Conservation (phyloP, 1,284 basidiomycete genomes). For the Tilletia caries region DNA sequence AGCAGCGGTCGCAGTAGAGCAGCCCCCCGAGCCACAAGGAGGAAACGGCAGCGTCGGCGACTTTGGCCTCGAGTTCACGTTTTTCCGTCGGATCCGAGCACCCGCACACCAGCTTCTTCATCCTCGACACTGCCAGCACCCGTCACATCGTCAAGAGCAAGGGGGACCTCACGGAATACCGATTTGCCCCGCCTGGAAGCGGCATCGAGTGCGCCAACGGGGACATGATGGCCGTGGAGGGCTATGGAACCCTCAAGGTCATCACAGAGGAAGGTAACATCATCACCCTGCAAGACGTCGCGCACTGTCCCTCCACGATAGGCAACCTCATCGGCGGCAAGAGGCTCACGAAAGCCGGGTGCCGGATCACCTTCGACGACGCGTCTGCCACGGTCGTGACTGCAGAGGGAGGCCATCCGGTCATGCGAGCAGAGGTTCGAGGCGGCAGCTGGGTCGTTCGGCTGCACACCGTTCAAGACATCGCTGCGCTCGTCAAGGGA, state of each 20-base stretch:
- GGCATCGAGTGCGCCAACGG: conserved; percentile 1
- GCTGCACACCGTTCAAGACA: not conserved
- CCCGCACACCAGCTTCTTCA: not conserved
- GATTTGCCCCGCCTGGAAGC: not conserved
- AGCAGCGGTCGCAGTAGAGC: not conserved
- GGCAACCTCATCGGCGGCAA: conserved; percentile 9
- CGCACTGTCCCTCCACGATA: not conserved
- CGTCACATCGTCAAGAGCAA: not conserved
- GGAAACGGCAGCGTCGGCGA: not conserved
- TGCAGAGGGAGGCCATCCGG: not conserved
- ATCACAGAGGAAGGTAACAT: not conserved
- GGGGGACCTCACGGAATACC: not conserved
- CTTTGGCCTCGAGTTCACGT: not conserved
- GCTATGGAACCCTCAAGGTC: not conserved
- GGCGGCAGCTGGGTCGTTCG: not conserved
- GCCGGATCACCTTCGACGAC: conserved; percentile 2
- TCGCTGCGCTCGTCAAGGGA: not conserved
- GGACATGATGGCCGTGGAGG: not conserved
- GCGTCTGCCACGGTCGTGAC: not conserved
- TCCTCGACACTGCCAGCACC: not conserved
- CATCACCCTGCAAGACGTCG: not conserved
- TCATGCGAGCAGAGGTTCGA: not conserved
- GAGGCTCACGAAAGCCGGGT: conserved; percentile 5
- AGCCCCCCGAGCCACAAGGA: not conserved
- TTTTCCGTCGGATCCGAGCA: not conserved